Conservation (phyloP, 176 grass and related monocot genomes). For the Neostapfia colusana region DNA sequence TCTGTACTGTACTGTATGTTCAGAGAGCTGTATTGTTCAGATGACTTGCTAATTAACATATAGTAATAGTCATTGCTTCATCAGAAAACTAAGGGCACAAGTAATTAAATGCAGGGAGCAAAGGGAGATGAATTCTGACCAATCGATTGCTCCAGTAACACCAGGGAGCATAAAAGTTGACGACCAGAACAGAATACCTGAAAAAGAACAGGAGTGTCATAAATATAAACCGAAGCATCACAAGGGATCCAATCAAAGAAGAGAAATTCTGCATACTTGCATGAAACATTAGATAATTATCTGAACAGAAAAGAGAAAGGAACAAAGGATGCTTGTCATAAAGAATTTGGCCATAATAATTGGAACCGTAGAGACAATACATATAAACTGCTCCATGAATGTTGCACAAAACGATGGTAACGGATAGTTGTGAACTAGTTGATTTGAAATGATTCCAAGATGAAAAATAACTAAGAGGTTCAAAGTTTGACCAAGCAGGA, state of each 20-base stretch:
- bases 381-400: conserved; percentile 27
- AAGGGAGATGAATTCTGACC: conserved; percentile 52
- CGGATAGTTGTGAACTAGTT: not conserved
- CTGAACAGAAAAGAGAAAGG: not conserved
- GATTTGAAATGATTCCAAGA: not conserved
- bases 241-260: not conserved
- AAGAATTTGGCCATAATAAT: not conserved
- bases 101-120: conserved; percentile 18
- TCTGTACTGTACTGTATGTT: not conserved
- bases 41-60: conserved; percentile 4
- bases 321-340: conserved; percentile 20
- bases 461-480: conserved; percentile 25
- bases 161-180: conserved; percentile 99
- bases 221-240: conserved; percentile 24
- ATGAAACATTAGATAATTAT: not conserved
- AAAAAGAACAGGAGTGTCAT: conserved; percentile 26
- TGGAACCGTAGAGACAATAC: not conserved
- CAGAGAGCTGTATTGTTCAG: not conserved
- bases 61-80: too few species aligned
- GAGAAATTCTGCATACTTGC: conserved; percentile 9
- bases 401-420: not conserved
- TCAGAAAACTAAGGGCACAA: not conserved
- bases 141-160: conserved; percentile 98
- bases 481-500: not conserved
- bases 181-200: conserved; percentile 84